Percentiles rank a stretch among this genome's conserved stretches.
phyloP scores from a whole-genome alignment of 345 rosid species.

The Hypericum androsaemum region DNA sequence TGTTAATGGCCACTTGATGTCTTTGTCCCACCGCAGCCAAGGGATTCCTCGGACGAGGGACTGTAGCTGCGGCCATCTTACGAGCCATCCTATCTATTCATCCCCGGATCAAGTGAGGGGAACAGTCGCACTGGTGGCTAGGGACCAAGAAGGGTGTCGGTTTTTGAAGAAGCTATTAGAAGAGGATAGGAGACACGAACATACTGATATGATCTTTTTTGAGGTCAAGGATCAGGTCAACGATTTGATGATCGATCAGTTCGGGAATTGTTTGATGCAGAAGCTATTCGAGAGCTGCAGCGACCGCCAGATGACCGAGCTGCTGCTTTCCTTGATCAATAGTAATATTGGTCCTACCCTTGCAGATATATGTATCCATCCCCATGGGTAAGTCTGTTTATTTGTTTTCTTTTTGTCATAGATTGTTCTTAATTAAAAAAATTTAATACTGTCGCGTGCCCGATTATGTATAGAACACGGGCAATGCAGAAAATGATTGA shows the following conservation, averaged over 20 bases:
- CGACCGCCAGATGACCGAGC: not conserved
- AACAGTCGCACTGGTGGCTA: no score
- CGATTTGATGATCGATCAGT: not conserved
- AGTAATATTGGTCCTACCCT: not conserved
- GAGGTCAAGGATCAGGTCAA: not conserved
- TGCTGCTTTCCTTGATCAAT: not conserved
- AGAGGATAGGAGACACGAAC: not conserved
- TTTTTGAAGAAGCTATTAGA: no score
- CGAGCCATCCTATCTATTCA: no score
- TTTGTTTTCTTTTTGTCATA: not conserved
- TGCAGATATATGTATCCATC: not conserved
- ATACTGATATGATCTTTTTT: not conserved
- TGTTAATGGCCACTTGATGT: no score
- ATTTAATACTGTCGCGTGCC: not conserved
- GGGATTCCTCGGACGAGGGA: no score
- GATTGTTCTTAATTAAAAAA: no score
- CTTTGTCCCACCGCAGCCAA: no score
- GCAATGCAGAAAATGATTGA: constrained; percentile 77
- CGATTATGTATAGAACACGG: constrained; percentile 44
- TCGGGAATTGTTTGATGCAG: not conserved
- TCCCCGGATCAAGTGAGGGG: no score
- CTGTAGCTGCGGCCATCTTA: no score
- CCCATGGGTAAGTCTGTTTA: not conserved
- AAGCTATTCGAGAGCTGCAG: not conserved
- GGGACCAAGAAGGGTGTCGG: no score